phyloP scores from a whole-genome alignment of 768 basidiomycete species.

The Suillus clintonianus region DNA sequence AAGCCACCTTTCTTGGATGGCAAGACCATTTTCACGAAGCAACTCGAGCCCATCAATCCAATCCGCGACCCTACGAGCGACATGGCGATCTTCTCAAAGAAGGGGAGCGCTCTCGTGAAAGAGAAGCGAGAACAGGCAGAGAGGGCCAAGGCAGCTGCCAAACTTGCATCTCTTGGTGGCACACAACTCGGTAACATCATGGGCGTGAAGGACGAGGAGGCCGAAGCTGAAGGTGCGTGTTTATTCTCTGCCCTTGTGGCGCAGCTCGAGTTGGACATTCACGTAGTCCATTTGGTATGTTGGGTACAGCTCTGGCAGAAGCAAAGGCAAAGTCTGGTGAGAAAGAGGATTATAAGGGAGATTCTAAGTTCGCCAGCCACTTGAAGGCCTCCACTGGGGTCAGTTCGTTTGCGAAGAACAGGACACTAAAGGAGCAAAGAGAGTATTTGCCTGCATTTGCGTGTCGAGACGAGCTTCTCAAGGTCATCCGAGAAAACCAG shows the following conservation, averaged over 20 bases:
- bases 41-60: conserved; percentile 96
- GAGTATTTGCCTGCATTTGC: conserved; percentile 98
- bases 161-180: conserved; percentile 88
- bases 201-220: conserved; percentile 95
- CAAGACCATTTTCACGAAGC: conserved; percentile 92
- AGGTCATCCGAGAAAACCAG: conserved; percentile 91
- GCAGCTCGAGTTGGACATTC: conserved; percentile 73
- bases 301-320: conserved; percentile 51
- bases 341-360: conserved; percentile 82
- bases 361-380: conserved; percentile 97
- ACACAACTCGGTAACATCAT: conserved; percentile 96
- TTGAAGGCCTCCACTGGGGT: conserved; percentile 78
- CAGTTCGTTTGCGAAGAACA: conserved; percentile 76
- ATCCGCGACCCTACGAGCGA: conserved; percentile 92
- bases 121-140: conserved; percentile 98
- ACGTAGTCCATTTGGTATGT: conserved; percentile 54
- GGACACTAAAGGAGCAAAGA: conserved; percentile 91
- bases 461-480: conserved; percentile 90
- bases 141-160: conserved; percentile 93
- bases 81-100: conserved; percentile 94
- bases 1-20: conserved; percentile 99
- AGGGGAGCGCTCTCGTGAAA: conserved; percentile 91
- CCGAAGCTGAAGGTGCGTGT: conserved; percentile 84
- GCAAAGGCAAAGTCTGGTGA: conserved; percentile 49
- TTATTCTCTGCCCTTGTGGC: conserved; percentile 15